Base-by-base conservation (phyloP, 2,329 filamentous ascomycete species). In the Thelonectria rubi region DNA sequence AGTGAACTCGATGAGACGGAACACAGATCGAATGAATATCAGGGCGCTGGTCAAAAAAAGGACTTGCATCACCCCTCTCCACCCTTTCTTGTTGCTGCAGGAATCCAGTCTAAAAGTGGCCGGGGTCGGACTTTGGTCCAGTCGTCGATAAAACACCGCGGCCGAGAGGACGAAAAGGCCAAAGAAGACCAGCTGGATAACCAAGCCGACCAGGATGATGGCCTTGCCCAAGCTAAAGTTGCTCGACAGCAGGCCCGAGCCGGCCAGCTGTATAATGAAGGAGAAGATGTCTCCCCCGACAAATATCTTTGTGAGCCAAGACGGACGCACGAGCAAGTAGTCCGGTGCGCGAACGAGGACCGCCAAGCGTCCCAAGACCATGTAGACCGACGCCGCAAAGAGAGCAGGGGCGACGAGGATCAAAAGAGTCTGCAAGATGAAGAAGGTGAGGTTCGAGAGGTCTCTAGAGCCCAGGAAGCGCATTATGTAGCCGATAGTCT, bases 11-110 rank as follows among this genome's bases (percentile, higher is more conserved):
- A 58, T 30, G 15, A 54, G 24, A 11, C 59, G 49, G 55, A 58
- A 62, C 5, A 62, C 15, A 5, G 54, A 58, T 30, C 59, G 49
- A 9, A 62, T 34, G 11, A 62, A 43, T 12, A 62, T 49, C n/a
- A 62, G 39, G 6, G 10, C 24, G 46, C 58, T 60, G 11, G 58
- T 45, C 18, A 47, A 7, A 17, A 49, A 60, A 5, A 60, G 39
- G 3, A 55, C 47, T 1, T 24, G 5, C 15, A 60, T 37, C 21
- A 60, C 39, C 40, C 45, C 46, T n/a, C 45, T 40, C 52, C 30
- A 55, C 9, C 47, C 58, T 7, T 42, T 30, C 8, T 9, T 9
- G 26, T 9, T 8, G 26, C 26, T 30, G 26, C 26, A 30, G 26
- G 26, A 5, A 9, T 30, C 26, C 26, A 30, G 26, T 9, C 26